These are phyloP conservation scores for Candida sithepensis DNA, from an alignment of 805 yeast genomes.

Conservation along the genomic window DNA sequence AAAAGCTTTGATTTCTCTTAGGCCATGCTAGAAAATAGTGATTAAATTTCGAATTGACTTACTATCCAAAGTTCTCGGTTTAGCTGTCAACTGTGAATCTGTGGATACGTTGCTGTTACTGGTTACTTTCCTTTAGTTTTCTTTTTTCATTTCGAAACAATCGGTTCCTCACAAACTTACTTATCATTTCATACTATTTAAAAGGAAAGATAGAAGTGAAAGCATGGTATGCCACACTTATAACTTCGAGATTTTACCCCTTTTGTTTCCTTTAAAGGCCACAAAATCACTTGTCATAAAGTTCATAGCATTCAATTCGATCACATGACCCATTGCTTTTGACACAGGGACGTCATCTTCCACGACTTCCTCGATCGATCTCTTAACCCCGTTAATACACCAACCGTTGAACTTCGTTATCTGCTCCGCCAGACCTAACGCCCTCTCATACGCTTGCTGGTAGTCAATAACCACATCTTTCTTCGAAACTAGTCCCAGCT, in stretches of 20 bases:
- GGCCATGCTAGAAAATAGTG: too few relatives aligned
- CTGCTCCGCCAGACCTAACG: constrained; percentile 44
- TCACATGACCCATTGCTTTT: constrained; percentile 50
- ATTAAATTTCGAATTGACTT: too few relatives aligned
- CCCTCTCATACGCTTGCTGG: constrained; percentile 45
- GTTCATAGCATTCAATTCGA: constrained; percentile 21
- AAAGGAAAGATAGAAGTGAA: too few relatives aligned
- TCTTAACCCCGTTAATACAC: constrained; percentile 65
- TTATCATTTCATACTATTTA: too few relatives aligned
- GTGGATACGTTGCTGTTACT: too few relatives aligned
- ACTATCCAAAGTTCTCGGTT: too few relatives aligned
- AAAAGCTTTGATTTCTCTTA: too few relatives aligned
- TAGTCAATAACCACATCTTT: constrained; percentile 40
- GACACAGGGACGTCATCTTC: constrained; percentile 32
- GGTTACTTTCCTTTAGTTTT: too few relatives aligned
- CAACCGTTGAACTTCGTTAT: constrained; percentile 49
- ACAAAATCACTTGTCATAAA: background rate
- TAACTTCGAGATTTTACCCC: background rate
- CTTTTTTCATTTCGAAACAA: too few relatives aligned
- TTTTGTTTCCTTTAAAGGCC: background rate
- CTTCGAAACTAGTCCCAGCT: constrained; percentile 50
- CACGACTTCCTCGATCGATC: constrained; percentile 41
- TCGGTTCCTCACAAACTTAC: too few relatives aligned
- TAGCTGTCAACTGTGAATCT: too few relatives aligned
- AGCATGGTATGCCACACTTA: too few relatives aligned